phyloP scores from a whole-genome alignment of 306 rosid species.

The Acacia crassicarpa region DNA sequence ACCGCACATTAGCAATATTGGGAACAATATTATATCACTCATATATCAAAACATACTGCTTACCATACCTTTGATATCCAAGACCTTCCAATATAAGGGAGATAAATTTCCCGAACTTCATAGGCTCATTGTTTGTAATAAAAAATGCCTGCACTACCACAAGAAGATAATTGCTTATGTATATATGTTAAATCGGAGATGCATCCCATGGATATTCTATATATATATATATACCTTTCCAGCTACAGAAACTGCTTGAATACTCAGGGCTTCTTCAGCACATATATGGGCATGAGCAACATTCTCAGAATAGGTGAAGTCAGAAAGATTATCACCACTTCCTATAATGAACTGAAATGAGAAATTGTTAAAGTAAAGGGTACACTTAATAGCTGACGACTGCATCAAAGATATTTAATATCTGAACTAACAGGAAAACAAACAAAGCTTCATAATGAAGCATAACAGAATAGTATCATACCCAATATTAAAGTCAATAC shows the following conservation, averaged over 20 bases:
- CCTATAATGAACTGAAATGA: slow-evolving; percentile 92
- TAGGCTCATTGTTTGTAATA: slow-evolving; percentile 75
- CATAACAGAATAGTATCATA: slow-evolving; percentile 9
- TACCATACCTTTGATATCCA: slow-evolving; percentile 75
- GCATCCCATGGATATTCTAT: slow-evolving; percentile 14
- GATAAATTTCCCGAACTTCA: slow-evolving; percentile 71
- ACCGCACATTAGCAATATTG: slow-evolving; percentile 12
- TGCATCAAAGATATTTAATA: slow-evolving; percentile 23
- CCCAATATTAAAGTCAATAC: not conserved
- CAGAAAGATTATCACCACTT: slow-evolving; percentile 68
- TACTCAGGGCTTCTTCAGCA: slow-evolving; percentile 79
- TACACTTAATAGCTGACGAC: slow-evolving; percentile 4
- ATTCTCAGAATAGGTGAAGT: slow-evolving; percentile 83
- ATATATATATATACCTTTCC: slow-evolving; percentile 63
- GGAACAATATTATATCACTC: slow-evolving; percentile 16
- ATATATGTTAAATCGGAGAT: slow-evolving; percentile 25
- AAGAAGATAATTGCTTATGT: slow-evolving; percentile 28
- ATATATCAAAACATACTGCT: slow-evolving; percentile 26
- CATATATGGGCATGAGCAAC: slow-evolving; percentile 83
- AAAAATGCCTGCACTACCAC: slow-evolving; percentile 73
- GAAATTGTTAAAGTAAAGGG: slow-evolving; percentile 57
- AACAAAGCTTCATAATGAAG: slow-evolving; percentile 23
- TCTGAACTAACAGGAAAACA: slow-evolving; percentile 21
- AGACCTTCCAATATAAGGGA: slow-evolving; percentile 63
- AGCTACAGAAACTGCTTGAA: slow-evolving; percentile 63